Evolutionary conservation across 306 rosid species (phyloP), one percentile per base, ranked within the genome.

Genomic region (Oemleria cerasiformis): DNA sequence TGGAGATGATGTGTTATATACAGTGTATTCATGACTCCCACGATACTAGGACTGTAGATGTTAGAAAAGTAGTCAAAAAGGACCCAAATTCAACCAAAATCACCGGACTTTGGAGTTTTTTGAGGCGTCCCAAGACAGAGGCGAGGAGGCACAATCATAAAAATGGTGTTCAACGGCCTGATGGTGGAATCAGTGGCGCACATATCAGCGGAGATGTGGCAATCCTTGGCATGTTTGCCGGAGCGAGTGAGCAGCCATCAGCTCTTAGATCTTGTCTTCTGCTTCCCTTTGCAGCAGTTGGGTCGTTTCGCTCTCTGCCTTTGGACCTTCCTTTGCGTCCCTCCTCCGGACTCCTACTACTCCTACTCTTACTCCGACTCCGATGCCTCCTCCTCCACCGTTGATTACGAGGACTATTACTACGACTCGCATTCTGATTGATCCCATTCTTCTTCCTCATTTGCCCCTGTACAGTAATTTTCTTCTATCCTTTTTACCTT

Each of bases 281-380:
- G 85, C 59, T 81, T 89, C 72, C 97, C 97, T 73, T 43, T 92
- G 38, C 97, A 83, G 63, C 96, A 89, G 53, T 56, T 89, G 69
- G 84, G 91, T 81, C 90, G 92, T 20, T 45, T 92, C 2, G 80
- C 90, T 67, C 75, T 92, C 47, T 87, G 96, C 73, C 75, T 92
- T 30, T 89, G 94, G 85, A 77, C 88, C 42, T 87, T 89, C 74
- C 75, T 92, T 73, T 92, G 97, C 72, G 63, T 84, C 49, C 92
- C 93, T 63, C 88, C 81, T 4, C 79, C 88, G 0, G 74, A 77
- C 71, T 65, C 87, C 7, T 78, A 67, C 73, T 80, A 80, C 74
- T 69, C 82, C 57, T 83, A 72, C 36, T 68, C 77, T 67, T 73
- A 63, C 41, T 73, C 89, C 0, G 82, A 78, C 17, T 82, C 86